Conservation (phyloP, 2,329 filamentous ascomycete species). For the Penicillium sp. region DNA sequence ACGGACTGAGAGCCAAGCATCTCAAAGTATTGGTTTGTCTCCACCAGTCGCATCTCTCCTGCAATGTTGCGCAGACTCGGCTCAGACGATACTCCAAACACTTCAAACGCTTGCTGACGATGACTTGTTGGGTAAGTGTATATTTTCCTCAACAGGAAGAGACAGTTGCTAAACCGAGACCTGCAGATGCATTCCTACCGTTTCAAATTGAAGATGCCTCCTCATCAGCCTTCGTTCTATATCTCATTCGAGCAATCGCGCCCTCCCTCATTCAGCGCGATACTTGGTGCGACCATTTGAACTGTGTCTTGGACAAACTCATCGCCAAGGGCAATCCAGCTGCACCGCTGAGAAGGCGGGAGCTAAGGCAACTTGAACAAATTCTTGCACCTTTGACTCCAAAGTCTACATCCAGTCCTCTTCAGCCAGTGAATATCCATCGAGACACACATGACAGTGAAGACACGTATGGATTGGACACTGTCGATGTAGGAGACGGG, state of each 20-base stretch:
- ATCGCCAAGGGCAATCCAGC: conserved; percentile 43
- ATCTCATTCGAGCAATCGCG: conserved; percentile 36
- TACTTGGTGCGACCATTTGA: conserved; percentile 41
- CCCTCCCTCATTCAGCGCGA: conserved; percentile 40
- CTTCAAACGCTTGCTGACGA: conserved; percentile 28
- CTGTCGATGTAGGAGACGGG: conserved; percentile 22
- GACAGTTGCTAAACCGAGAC: too few relatives aligned
- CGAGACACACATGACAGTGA: conserved; percentile 10
- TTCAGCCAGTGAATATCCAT: conserved; percentile 5
- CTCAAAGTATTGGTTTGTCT: conserved; percentile 25
- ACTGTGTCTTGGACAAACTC: conserved; percentile 42
- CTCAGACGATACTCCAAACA: conserved; percentile 29
- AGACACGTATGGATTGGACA: conserved; percentile 18
- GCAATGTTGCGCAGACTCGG: conserved; percentile 30
- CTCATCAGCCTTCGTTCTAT: conserved; percentile 45
- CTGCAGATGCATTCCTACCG: conserved; percentile 41
- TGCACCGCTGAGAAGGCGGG: conserved; percentile 41
- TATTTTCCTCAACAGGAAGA: background rate
- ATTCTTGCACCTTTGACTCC: conserved; percentile 41
- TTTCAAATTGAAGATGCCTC: conserved; percentile 49
- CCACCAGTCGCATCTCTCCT: conserved; percentile 26
- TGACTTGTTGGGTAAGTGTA: conserved; percentile 23
- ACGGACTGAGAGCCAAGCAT: conserved; percentile 20
- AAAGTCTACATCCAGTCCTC: conserved; percentile 8
- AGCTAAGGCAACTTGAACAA: conserved; percentile 43